phyloP scores from a whole-genome alignment of 2,329 filamentous ascomycete species.

The Aspergillus aculeatus region DNA sequence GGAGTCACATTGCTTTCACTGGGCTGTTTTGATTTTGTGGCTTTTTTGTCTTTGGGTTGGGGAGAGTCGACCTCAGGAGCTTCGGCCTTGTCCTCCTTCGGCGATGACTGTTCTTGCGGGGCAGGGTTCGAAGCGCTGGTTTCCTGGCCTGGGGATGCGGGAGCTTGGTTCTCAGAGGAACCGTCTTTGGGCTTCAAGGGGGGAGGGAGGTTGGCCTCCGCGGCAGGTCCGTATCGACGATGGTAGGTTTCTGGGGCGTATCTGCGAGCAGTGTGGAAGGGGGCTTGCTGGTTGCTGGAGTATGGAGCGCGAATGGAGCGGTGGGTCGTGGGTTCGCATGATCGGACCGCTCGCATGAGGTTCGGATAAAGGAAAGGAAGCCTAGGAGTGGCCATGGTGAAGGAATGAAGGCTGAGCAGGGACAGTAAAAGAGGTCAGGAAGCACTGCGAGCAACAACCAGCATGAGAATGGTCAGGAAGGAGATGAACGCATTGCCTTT shows the following conservation, averaged over 20 bases:
- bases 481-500: constrained; percentile 12
- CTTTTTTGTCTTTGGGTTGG: constrained; percentile 17
- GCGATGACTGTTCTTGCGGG: constrained; percentile 16
- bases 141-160: constrained; percentile 9
- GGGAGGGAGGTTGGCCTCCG: constrained; percentile 42
- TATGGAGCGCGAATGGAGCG: constrained; percentile 42
- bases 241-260: constrained; percentile 42
- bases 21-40: constrained; percentile 6
- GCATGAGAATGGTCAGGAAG: constrained; percentile 7
- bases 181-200: constrained; percentile 32
- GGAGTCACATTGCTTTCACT: constrained; percentile 11
- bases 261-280: constrained; percentile 39
- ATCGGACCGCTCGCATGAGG: constrained; percentile 58
- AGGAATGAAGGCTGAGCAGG: constrained; percentile 12
- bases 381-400: constrained; percentile 60
- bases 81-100: constrained; percentile 13
- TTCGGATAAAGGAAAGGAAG: constrained; percentile 69
- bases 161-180: constrained; percentile 16
- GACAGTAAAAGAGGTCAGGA: constrained; percentile 3
- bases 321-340: constrained; percentile 47
- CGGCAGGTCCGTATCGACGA: constrained; percentile 48
- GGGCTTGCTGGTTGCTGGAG: constrained; percentile 25
- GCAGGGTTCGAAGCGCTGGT: constrained; percentile 4
- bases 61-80: constrained; percentile 12
- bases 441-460: background rate